Evolutionary conservation across 2,329 filamentous ascomycete species (phyloP).

Genomic region (Neofusicoccum parvum): DNA sequence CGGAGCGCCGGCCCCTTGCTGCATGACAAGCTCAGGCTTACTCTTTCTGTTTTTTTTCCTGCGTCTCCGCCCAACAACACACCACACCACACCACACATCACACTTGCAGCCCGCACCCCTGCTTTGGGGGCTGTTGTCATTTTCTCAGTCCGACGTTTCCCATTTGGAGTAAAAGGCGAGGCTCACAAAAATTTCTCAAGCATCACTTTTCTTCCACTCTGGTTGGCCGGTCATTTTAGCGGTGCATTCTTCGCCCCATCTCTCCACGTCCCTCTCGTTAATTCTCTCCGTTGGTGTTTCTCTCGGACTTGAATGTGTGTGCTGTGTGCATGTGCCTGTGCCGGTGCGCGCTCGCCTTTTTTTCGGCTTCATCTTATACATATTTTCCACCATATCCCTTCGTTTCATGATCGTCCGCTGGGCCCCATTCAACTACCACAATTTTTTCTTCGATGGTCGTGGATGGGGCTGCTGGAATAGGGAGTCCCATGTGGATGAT

Average conservation of each 20-base stretch:
- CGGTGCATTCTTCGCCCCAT: neutral
- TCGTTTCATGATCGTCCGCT: neutral
- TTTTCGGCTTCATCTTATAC: neutral
- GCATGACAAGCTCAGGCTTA: neutral
- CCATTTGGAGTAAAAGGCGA: neutral
- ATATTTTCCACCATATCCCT: slow-evolving; percentile 10
- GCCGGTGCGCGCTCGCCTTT: neutral
- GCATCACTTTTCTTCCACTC: neutral
- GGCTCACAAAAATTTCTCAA: neutral
- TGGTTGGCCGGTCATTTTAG: neutral
- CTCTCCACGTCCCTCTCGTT: neutral
- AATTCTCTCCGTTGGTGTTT: neutral
- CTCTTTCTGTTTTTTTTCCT: neutral
- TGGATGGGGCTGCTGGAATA: too few relatives aligned
- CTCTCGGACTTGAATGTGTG: neutral
- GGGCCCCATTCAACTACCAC: too few relatives aligned
- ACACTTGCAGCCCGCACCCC: neutral
- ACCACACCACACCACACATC: neutral
- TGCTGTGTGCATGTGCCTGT: neutral
- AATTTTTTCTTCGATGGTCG: too few relatives aligned
- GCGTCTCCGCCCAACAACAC: neutral
- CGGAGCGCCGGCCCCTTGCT: neutral
- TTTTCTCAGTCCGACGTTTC: neutral
- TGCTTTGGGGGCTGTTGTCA: neutral
- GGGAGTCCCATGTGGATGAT: too few relatives aligned